Percentiles rank a stretch among this genome's conserved stretches.
These are phyloP conservation scores for Hypericum androsaemum DNA, from an alignment of 345 rosid genomes.

Conservation along the genomic window DNA sequence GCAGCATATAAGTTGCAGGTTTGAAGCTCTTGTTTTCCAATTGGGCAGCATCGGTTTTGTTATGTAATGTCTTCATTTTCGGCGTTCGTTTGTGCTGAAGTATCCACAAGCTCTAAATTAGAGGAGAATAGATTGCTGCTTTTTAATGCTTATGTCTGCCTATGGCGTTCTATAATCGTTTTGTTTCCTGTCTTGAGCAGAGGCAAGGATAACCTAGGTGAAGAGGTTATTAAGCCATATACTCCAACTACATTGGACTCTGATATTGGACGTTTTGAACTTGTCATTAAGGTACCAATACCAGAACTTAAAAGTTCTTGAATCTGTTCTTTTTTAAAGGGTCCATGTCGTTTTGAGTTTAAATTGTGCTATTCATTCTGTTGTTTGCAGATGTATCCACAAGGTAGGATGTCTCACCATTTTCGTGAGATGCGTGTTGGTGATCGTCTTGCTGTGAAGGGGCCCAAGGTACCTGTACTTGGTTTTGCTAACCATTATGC, in stretches of 20 bases:
- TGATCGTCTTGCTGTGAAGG: conserved; percentile 78
- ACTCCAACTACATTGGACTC: conserved; percentile 94
- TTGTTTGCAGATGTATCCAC: conserved; percentile 73
- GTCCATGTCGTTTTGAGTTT: conserved; percentile 3
- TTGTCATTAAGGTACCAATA: conserved; percentile 73
- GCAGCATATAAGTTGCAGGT: conserved; percentile 97
- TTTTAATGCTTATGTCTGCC: too few relatives aligned
- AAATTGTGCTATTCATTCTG: conserved; percentile 7
- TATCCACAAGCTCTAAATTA: too few relatives aligned
- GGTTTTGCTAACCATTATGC: conserved; percentile 3
- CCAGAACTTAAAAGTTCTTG: conserved; percentile 5
- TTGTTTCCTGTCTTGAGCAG: conserved; percentile 23
- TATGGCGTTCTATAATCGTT: too few relatives aligned
- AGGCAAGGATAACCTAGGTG: conserved; percentile 78
- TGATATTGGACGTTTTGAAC: conserved; percentile 72
- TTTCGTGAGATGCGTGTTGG: conserved; percentile 89
- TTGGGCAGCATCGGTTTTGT: background rate
- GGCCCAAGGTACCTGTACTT: conserved; percentile 69
- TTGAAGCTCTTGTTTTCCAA: conserved; percentile 7
- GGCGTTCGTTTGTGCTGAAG: too few relatives aligned
- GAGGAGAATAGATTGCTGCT: too few relatives aligned
- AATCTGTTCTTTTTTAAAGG: conserved; percentile 7
- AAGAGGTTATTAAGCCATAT: conserved; percentile 85
- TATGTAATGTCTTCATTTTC: too few relatives aligned
- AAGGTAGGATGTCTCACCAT: conserved; percentile 99